A percentile compares a stretch with the other conserved stretches of the same genome.
These are phyloP conservation scores for Neofusicoccum ribis DNA, from an alignment of 2,329 filamentous ascomycete genomes.

Conservation along the genomic window DNA sequence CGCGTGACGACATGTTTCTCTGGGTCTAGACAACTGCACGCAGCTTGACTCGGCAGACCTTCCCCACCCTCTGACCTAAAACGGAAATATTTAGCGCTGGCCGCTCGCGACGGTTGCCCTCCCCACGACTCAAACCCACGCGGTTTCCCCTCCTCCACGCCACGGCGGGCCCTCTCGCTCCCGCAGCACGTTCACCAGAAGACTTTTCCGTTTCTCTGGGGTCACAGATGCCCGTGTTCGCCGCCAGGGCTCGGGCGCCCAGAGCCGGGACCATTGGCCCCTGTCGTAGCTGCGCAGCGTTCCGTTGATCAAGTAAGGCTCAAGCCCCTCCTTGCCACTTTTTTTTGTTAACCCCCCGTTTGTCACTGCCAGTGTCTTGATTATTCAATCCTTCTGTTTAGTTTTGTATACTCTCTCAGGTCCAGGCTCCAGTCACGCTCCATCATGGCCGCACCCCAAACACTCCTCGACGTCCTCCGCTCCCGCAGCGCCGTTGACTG, in stretches of 20 bases:
- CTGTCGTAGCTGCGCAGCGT: background rate
- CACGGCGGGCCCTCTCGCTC: background rate
- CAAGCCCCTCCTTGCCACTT: no score
- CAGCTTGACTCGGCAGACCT: constrained; percentile 5
- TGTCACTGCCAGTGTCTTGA: no score
- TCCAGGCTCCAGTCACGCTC: background rate
- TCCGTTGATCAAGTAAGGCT: no score
- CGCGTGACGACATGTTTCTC: background rate
- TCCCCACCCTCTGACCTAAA: constrained; percentile 9
- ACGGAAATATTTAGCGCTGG: constrained; percentile 1
- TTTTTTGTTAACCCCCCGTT: no score
- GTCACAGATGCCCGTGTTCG: constrained; percentile 1
- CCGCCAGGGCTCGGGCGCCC: background rate
- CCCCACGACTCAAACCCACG: background rate
- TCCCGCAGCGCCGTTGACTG: constrained; percentile 17
- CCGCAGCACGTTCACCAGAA: background rate
- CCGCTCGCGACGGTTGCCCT: background rate
- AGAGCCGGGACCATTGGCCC: background rate
- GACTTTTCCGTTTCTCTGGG: background rate
- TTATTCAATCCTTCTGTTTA: no score
- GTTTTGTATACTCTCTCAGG: no score
- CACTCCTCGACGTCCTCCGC: constrained; percentile 21
- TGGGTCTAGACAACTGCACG: background rate
- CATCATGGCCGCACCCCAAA: constrained; percentile 3
- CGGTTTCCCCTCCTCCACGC: background rate